Base-by-base conservation (phyloP, 2,329 filamentous ascomycete species). In the Pseudogymnoascus pannorum region DNA sequence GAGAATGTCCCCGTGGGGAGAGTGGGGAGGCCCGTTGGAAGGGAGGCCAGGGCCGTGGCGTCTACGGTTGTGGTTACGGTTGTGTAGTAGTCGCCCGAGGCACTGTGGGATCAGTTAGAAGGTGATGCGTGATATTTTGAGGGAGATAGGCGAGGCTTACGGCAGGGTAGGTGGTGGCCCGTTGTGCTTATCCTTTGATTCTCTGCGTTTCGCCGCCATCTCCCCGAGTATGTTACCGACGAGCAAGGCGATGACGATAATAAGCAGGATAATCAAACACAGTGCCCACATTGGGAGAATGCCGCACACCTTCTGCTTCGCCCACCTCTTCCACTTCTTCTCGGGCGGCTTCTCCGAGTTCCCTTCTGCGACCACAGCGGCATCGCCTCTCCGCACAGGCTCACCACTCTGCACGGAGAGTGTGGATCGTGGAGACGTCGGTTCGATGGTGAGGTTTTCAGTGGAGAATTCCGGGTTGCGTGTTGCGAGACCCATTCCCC, bases 211-310 rank as follows among this genome's bases (percentile, higher is more conserved):
- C 4, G 69, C 69, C 14, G 79, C 65, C 29, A 81, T 67, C 1
- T 76, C 78, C 20, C 80, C 82, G 48, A 85, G 75, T 9, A 87
- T 81, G 18, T 83, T 78, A 22, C 81, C 84, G 64, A 86, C 75
- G 2, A 87, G 75, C 6, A 81, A 72, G 14, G 79, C 79, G 71
- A 86, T 75, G 33, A 87, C 67, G 8, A 85, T 65, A 18, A 85
- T 68, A 2, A 78, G 76, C 2, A 79, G 70, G 0, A 76, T 68
- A 1, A 81, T 71, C 11, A 87, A 70, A 51, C 78, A 78, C 29
- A 87, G 76, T 1, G 81, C 83, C 85, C 85, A 87, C 62, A 82
- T 81, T 0, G 85, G 85, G 18, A 87, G 74, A 18, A 86, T 76
- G 5, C 82, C 82, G 69, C 81, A 85, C 3, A 85, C 68, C 65